These are phyloP conservation scores for Leccinum griseonigrum DNA, from an alignment of 1,284 basidiomycete species.

Conservation along the genomic window DNA sequence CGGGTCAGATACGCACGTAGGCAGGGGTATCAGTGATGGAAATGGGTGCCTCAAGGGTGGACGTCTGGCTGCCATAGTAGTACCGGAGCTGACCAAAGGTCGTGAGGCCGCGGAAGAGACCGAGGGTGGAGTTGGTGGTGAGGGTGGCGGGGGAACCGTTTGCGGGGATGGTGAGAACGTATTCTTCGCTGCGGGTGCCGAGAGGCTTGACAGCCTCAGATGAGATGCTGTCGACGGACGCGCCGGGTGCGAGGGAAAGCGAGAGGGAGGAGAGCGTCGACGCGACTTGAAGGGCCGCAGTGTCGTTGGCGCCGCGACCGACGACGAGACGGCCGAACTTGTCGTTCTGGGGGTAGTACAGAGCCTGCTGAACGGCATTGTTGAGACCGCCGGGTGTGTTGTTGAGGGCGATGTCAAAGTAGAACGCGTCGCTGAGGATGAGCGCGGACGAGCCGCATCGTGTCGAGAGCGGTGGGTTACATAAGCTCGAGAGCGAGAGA, in stretches of 20 bases:
- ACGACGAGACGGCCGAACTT: slow-evolving; percentile 49
- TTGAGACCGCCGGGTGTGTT: slow-evolving; percentile 43
- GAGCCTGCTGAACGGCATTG: slow-evolving; percentile 42
- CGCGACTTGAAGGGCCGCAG: slow-evolving; percentile 29
- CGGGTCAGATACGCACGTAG: slow-evolving; percentile 45
- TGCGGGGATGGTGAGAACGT: slow-evolving; percentile 59
- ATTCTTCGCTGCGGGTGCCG: slow-evolving; percentile 61
- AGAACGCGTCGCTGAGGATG: slow-evolving; percentile 47
- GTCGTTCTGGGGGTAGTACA: slow-evolving; percentile 43
- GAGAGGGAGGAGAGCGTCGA: slow-evolving; percentile 35
- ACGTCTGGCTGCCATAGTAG: slow-evolving; percentile 45
- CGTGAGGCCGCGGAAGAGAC: slow-evolving; percentile 77
- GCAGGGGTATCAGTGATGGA: slow-evolving; percentile 62
- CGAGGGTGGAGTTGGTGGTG: slow-evolving; percentile 70
- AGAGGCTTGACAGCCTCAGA: slow-evolving; percentile 55
- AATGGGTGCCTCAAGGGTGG: slow-evolving; percentile 59
- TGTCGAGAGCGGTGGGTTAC: slow-evolving; percentile 44
- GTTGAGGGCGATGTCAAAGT: slow-evolving; percentile 40
- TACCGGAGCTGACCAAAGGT: slow-evolving; percentile 84
- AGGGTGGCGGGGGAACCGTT: slow-evolving; percentile 62
- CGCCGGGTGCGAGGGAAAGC: slow-evolving; percentile 40
- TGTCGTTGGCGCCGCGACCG: slow-evolving; percentile 45
- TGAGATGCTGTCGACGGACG: slow-evolving; percentile 41
- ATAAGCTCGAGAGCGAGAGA: no score
- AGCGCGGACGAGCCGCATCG: slow-evolving; percentile 47